Conservation (phyloP, 768 basidiomycete genomes). For the Inosperma sp. region DNA sequence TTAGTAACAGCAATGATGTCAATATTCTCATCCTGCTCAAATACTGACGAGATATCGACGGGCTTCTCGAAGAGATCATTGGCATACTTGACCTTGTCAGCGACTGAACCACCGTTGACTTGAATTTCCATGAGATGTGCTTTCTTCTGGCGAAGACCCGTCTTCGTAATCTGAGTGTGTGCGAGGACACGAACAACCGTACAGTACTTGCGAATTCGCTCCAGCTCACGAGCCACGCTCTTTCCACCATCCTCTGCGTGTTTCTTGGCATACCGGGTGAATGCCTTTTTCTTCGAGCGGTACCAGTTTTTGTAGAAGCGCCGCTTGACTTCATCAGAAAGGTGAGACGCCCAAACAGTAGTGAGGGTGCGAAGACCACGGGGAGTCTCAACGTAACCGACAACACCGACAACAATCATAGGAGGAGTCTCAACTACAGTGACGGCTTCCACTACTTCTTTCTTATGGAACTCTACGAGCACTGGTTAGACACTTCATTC, state of each 20-base stretch:
- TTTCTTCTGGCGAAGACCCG: constrained; percentile 97
- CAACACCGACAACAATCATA: constrained; percentile 93
- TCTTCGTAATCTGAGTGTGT: constrained; percentile 98
- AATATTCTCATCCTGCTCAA: constrained; percentile 95
- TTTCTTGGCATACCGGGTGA: constrained; percentile 99
- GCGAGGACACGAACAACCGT: constrained; percentile 99
- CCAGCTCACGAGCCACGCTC: constrained; percentile 90
- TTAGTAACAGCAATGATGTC: constrained; percentile 98
- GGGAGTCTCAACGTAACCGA: constrained; percentile 99
- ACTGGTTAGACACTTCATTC: constrained; percentile 3
- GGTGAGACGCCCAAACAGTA: constrained; percentile 97
- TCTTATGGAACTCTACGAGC: constrained; percentile 96
- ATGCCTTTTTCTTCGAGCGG: constrained; percentile 99
- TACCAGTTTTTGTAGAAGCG: constrained; percentile 99
- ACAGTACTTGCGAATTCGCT: constrained; percentile 99
- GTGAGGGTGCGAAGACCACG: constrained; percentile 98
- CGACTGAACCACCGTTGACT: constrained; percentile 92
- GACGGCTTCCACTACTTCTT: constrained; percentile 98
- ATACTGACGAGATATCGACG: constrained; percentile 76
- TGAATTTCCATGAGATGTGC: constrained; percentile 99
- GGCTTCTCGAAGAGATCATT: constrained; percentile 96
- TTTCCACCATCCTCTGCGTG: constrained; percentile 93
- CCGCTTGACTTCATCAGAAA: constrained; percentile 96
- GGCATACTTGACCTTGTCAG: constrained; percentile 97
- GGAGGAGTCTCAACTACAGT: constrained; percentile 96